phyloP scores from a whole-genome alignment of 495 filamentous ascomycete species.

The Parathielavia hyrcaniae region DNA sequence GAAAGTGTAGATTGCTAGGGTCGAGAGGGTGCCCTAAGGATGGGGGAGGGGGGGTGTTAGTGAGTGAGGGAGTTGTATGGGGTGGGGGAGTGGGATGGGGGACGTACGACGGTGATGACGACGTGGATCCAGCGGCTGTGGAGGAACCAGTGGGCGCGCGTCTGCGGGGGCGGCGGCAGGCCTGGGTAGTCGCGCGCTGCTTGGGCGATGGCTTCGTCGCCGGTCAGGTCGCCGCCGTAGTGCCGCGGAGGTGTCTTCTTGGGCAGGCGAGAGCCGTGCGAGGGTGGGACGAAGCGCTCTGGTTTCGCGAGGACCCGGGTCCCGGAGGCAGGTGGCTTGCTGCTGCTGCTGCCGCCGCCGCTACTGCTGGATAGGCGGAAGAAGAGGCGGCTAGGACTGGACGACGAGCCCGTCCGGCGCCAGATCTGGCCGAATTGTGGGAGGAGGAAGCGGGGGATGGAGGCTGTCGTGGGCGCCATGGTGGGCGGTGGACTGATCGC shows the following conservation, averaged over 20 bases:
- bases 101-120: slow-evolving; percentile 67
- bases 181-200: slow-evolving; percentile 66
- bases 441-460: slow-evolving; percentile 51
- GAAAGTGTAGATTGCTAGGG: slow-evolving; percentile 62
- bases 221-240: slow-evolving; percentile 58
- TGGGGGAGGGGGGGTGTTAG: not conserved
- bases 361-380: slow-evolving; percentile 15
- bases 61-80: slow-evolving; percentile 1
- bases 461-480: slow-evolving; percentile 36
- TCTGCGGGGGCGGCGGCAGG: slow-evolving; percentile 70
- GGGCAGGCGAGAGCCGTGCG: slow-evolving; percentile 61
- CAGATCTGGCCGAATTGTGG: slow-evolving; percentile 45
- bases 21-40: slow-evolving; percentile 56
- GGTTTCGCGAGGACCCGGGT: slow-evolving; percentile 67
- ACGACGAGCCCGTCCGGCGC: slow-evolving; percentile 26
- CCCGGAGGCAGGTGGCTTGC: slow-evolving; percentile 1
- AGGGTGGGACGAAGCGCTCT: slow-evolving; percentile 76
- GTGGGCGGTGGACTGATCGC: not conserved
- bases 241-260: slow-evolving; percentile 48
- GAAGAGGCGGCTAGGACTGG: slow-evolving; percentile 7
- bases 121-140: slow-evolving; percentile 66
- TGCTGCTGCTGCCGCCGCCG: slow-evolving; percentile 8
- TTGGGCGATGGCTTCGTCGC: slow-evolving; percentile 55
- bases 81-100: not conserved
- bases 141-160: slow-evolving; percentile 69